These are phyloP conservation scores for Coffea humblotiana DNA, from an alignment of 305 asterid genomes.

Conservation along the genomic window DNA sequence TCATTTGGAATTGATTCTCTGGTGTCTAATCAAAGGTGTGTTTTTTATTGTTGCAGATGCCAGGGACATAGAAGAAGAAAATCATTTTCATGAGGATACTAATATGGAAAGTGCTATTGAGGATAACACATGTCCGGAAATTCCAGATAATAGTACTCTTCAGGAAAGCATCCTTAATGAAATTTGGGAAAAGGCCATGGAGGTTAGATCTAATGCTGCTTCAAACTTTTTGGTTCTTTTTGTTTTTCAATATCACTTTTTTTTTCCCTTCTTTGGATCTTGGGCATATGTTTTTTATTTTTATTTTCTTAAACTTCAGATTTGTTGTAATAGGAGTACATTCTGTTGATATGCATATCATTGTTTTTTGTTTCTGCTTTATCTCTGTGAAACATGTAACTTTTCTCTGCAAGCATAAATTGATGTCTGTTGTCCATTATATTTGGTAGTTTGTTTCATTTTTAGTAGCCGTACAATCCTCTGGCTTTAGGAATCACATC, in stretches of 20 bases:
- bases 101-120: slow-evolving; percentile 29
- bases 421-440: background rate
- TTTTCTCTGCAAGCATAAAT: background rate
- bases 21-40: background rate
- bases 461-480: background rate
- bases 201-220: slow-evolving; percentile 43
- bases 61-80: slow-evolving; percentile 37
- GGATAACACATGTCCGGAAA: slow-evolving; percentile 31
- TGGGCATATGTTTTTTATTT: background rate
- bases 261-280: background rate
- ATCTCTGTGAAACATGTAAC: background rate
- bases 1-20: slow-evolving; percentile 2
- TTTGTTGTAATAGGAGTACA: background rate
- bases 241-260: background rate
- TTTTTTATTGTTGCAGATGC: slow-evolving; percentile 36
- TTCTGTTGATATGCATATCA: background rate
- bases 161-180: slow-evolving; percentile 54
- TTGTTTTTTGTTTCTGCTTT: background rate
- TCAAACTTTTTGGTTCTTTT: background rate
- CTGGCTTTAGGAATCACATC: background rate
- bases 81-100: slow-evolving; percentile 30
- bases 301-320: no score
- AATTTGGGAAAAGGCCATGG: slow-evolving; percentile 39
- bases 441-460: background rate
- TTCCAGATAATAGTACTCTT: slow-evolving; percentile 32